These are phyloP conservation scores for Diaporthe longicolla DNA, from an alignment of 2,329 filamentous ascomycete species.

Conservation along the genomic window DNA sequence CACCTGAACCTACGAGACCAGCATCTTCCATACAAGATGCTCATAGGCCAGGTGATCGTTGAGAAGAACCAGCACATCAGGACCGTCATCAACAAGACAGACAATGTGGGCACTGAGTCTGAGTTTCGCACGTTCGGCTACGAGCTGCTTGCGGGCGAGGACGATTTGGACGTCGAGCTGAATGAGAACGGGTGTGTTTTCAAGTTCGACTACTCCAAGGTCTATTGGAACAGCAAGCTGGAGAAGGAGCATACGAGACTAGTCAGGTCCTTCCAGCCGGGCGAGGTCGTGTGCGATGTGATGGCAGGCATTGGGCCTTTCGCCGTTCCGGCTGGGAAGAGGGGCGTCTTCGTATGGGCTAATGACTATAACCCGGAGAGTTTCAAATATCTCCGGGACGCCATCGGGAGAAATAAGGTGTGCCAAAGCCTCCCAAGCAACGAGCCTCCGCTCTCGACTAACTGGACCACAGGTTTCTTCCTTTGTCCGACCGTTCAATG, in stretches of 20 bases:
- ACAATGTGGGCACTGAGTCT: slow-evolving; percentile 87
- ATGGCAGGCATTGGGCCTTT: slow-evolving; percentile 99
- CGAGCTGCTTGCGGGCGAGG: slow-evolving; percentile 86
- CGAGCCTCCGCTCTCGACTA: slow-evolving; percentile 26
- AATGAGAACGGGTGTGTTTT: slow-evolving; percentile 89
- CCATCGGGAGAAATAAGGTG: slow-evolving; percentile 85
- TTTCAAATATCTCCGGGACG: slow-evolving; percentile 78
- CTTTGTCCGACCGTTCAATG: slow-evolving; percentile 84
- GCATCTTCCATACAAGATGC: slow-evolving; percentile 86
- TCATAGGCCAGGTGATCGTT: slow-evolving; percentile 87
- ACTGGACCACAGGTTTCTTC: slow-evolving; percentile 64
- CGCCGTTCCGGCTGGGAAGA: slow-evolving; percentile 90
- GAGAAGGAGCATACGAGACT: slow-evolving; percentile 90
- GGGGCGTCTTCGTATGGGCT: slow-evolving; percentile 92
- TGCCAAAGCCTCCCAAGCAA: slow-evolving; percentile 37
- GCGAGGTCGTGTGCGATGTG: slow-evolving; percentile 93
- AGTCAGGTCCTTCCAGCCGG: slow-evolving; percentile 80
- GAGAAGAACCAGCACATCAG: slow-evolving; percentile 88
- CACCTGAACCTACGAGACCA: slow-evolving; percentile 90
- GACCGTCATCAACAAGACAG: slow-evolving; percentile 96
- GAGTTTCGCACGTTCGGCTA: slow-evolving; percentile 94
- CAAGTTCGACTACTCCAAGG: slow-evolving; percentile 92
- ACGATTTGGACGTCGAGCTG: slow-evolving; percentile 87
- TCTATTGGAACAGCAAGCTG: slow-evolving; percentile 97
- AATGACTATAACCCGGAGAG: slow-evolving; percentile 98